phyloP scores from a whole-genome alignment of 805 yeast genomes.

The Kuraishia molischiana region DNA sequence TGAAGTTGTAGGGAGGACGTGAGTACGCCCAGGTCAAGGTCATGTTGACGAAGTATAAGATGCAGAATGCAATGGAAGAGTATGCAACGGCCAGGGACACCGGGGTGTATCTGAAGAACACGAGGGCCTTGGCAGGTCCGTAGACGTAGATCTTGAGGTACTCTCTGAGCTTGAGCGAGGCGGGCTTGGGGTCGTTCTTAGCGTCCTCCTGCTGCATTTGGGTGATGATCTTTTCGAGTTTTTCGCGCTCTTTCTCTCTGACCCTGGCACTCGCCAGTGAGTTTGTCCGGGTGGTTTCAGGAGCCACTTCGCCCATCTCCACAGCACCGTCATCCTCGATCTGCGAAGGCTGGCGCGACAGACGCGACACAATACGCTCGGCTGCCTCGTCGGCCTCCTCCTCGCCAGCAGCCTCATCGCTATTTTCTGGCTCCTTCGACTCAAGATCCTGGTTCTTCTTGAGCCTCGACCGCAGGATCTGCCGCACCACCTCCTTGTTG shows the following conservation, averaged over 20 bases:
- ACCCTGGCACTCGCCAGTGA: background rate
- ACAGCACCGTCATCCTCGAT: slow-evolving; percentile 6
- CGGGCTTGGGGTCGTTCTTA: slow-evolving; percentile 8
- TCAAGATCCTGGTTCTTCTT: slow-evolving; percentile 4
- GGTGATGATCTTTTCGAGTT: slow-evolving; percentile 10
- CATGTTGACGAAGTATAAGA: slow-evolving; percentile 66
- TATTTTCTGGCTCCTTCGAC: slow-evolving; percentile 1
- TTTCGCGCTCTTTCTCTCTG: slow-evolving; percentile 3
- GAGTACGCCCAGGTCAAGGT: slow-evolving; percentile 57
- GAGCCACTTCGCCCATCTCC: slow-evolving; percentile 25
- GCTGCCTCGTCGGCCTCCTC: slow-evolving; percentile 13
- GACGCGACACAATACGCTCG: slow-evolving; percentile 22
- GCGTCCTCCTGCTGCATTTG: slow-evolving; percentile 2
- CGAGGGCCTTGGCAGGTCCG: slow-evolving; percentile 53
- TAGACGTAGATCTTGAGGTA: slow-evolving; percentile 25
- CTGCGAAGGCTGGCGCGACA: slow-evolving; percentile 18
- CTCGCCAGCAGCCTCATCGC: background rate
- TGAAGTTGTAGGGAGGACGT: slow-evolving; percentile 59
- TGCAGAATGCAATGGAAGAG: slow-evolving; percentile 64
- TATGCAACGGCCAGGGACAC: slow-evolving; percentile 55
- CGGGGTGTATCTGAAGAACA: slow-evolving; percentile 62
- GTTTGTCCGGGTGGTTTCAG: slow-evolving; percentile 14
- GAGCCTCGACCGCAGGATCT: slow-evolving; percentile 24
- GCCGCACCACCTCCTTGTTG: slow-evolving; percentile 42
- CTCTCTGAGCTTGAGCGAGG: slow-evolving; percentile 11